Conservation (phyloP, 1,284 basidiomycete genomes). For the Trichosporon asahii region DNA sequence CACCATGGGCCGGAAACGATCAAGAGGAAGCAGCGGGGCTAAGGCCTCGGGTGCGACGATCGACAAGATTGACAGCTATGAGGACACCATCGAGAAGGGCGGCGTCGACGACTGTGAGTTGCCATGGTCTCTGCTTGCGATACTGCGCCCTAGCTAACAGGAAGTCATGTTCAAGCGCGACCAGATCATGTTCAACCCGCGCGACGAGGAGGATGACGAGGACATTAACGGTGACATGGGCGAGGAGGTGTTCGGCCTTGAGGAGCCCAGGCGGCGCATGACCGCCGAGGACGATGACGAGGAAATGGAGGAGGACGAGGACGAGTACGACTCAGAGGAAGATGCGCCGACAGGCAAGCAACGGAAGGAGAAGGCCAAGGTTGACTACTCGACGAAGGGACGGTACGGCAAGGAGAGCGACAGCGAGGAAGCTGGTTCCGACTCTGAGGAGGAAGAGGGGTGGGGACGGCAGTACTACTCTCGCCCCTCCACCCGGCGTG, state of each 20-base stretch:
- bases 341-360: constrained; percentile 19
- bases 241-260: constrained; percentile 68
- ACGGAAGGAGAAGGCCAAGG: constrained; percentile 44
- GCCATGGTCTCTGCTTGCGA: constrained; percentile 13
- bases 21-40: constrained; percentile 42
- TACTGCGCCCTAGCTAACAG: neutral
- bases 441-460: constrained; percentile 57
- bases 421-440: constrained; percentile 57
- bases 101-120: constrained; percentile 52
- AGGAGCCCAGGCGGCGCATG: constrained; percentile 38
- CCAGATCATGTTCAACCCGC: constrained; percentile 69
- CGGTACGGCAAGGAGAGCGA: constrained; percentile 52
- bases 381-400: constrained; percentile 42
- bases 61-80: constrained; percentile 47
- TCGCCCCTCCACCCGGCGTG: constrained; percentile 44
- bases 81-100: constrained; percentile 51
- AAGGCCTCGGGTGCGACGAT: constrained; percentile 34
- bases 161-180: constrained; percentile 60
- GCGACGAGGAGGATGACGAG: constrained; percentile 55
- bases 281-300: constrained; percentile 50
- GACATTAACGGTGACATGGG: constrained; percentile 42
- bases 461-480: constrained; percentile 86
- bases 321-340: constrained; percentile 51
- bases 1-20: constrained; percentile 38
- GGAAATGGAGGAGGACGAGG: constrained; percentile 39